These are phyloP conservation scores for Escovopsis sp. DNA, from an alignment of 2,329 filamentous ascomycete genomes.

Conservation along the genomic window DNA sequence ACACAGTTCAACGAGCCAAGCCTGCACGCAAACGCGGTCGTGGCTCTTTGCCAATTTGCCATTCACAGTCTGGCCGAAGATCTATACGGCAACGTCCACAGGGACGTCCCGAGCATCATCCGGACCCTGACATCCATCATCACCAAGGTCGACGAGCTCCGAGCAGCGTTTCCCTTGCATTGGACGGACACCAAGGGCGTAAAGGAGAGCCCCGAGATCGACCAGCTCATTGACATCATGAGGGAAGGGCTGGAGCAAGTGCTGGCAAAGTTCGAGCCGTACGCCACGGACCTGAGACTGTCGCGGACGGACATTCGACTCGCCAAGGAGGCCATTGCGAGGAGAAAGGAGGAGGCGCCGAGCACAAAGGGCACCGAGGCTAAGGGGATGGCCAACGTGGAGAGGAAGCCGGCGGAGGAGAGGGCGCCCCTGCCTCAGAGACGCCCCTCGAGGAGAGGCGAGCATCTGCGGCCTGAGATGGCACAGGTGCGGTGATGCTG, in stretches of 20 bases:
- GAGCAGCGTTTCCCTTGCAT: slow-evolving; percentile 43
- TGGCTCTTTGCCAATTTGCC: slow-evolving; percentile 53
- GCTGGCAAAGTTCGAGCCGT: slow-evolving; percentile 58
- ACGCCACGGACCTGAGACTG: slow-evolving; percentile 55
- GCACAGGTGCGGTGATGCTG: slow-evolving; percentile 11
- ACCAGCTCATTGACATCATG: slow-evolving; percentile 50
- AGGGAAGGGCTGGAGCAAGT: slow-evolving; percentile 51
- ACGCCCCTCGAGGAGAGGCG: background rate
- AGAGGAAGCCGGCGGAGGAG: slow-evolving; percentile 7
- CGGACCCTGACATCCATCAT: slow-evolving; percentile 57
- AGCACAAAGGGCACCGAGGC: slow-evolving; percentile 16
- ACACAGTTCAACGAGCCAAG: slow-evolving; percentile 55
- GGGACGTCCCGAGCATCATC: slow-evolving; percentile 62
- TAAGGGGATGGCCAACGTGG: slow-evolving; percentile 12
- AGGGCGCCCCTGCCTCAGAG: slow-evolving; percentile 4
- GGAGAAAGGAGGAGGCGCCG: slow-evolving; percentile 6
- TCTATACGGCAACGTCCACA: slow-evolving; percentile 70
- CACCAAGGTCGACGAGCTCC: slow-evolving; percentile 53
- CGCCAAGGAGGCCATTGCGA: slow-evolving; percentile 50
- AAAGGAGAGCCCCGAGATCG: slow-evolving; percentile 49
- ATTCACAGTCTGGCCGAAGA: slow-evolving; percentile 68
- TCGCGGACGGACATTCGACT: slow-evolving; percentile 55
- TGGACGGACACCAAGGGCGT: slow-evolving; percentile 61
- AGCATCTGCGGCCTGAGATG: slow-evolving; percentile 14
- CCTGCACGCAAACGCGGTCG: slow-evolving; percentile 56